A percentile compares a stretch with the other conserved stretches of the same genome.
Conservation (phyloP, 1,284 basidiomycete genomes). For the Apiotrichum siamense region DNA sequence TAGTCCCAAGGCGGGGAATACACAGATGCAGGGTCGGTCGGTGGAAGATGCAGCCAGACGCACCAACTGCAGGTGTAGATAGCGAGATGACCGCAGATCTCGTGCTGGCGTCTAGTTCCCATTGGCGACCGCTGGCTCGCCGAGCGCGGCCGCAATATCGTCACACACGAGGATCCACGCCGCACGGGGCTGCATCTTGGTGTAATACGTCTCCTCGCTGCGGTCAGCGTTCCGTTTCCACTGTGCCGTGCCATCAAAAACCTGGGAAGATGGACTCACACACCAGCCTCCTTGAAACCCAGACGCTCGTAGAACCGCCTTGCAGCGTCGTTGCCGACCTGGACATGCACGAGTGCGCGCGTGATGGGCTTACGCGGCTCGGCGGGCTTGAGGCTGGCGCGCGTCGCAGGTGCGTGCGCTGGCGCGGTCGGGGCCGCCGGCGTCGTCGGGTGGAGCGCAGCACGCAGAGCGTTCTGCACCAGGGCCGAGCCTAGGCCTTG, state of each 20-base stretch:
- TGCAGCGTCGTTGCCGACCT: slow-evolving; percentile 41
- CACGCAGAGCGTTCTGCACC: slow-evolving; percentile 30
- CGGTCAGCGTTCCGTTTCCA: slow-evolving; percentile 1
- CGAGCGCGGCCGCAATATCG: slow-evolving; percentile 32
- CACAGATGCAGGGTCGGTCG: no score
- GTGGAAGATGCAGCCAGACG: no score
- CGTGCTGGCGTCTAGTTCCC: not conserved
- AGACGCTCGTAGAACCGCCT: slow-evolving; percentile 44
- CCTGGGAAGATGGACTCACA: slow-evolving; percentile 26
- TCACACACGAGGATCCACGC: slow-evolving; percentile 43
- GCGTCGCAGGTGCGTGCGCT: slow-evolving; percentile 32
- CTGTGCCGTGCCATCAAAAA: not conserved
- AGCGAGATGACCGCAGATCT: no score
- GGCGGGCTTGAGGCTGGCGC: slow-evolving; percentile 26
- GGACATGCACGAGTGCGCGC: slow-evolving; percentile 40
- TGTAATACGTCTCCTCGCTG: slow-evolving; percentile 41
- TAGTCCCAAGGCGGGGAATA: no score
- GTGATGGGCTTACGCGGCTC: slow-evolving; percentile 32
- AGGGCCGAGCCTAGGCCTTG: slow-evolving; percentile 43
- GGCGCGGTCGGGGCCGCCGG: slow-evolving; percentile 38
- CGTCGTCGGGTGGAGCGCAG: slow-evolving; percentile 35
- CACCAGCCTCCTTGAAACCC: slow-evolving; percentile 40
- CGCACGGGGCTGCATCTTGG: slow-evolving; percentile 40
- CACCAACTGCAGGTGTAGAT: no score
- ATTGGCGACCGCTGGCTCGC: slow-evolving; percentile 23